Evolutionary conservation across 768 basidiomycete species (phyloP).

Genomic region (Sistotremastrum suecicum): DNA sequence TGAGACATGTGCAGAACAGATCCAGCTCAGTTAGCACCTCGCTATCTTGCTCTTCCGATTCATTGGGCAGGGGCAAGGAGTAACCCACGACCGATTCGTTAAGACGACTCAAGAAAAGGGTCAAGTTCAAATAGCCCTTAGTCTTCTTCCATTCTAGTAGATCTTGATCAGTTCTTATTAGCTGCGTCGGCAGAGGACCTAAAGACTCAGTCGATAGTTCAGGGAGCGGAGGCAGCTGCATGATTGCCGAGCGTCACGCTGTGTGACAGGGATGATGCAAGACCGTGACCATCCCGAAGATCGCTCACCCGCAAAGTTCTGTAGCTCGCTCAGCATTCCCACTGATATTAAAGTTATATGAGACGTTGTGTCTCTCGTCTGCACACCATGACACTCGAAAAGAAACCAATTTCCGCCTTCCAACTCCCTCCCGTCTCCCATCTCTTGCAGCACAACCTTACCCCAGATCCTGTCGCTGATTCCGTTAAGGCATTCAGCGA

Average conservation of each 20-base stretch:
- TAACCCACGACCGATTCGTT: constrained; percentile 66
- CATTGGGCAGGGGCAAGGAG: constrained; percentile 26
- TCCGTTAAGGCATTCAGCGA: constrained; percentile 36
- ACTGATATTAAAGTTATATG: too few relatives aligned
- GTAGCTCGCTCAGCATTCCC: too few relatives aligned
- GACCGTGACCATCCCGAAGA: too few relatives aligned
- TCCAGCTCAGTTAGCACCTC: constrained; percentile 10
- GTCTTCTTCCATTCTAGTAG: constrained; percentile 60
- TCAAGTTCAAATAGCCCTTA: constrained; percentile 59
- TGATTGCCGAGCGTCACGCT: too few relatives aligned
- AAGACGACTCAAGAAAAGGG: constrained; percentile 59
- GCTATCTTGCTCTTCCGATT: constrained; percentile 22
- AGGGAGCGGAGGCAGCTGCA: too few relatives aligned
- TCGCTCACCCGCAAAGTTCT: too few relatives aligned
- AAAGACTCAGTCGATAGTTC: too few relatives aligned
- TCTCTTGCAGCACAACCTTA: constrained; percentile 31
- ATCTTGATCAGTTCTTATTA: constrained; percentile 58
- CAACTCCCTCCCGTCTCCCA: constrained; percentile 31
- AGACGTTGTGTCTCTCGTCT: too few relatives aligned
- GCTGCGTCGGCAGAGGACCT: constrained; percentile 7
- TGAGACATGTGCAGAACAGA: background rate
- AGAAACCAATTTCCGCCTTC: constrained; percentile 34
- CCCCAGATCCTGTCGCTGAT: constrained; percentile 44
- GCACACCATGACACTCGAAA: too few relatives aligned
- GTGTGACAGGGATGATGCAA: too few relatives aligned